Percentiles rank a stretch among this genome's conserved stretches.
phyloP scores from a whole-genome alignment of 208 protist species.

The Acanthamoeba sp. region DNA sequence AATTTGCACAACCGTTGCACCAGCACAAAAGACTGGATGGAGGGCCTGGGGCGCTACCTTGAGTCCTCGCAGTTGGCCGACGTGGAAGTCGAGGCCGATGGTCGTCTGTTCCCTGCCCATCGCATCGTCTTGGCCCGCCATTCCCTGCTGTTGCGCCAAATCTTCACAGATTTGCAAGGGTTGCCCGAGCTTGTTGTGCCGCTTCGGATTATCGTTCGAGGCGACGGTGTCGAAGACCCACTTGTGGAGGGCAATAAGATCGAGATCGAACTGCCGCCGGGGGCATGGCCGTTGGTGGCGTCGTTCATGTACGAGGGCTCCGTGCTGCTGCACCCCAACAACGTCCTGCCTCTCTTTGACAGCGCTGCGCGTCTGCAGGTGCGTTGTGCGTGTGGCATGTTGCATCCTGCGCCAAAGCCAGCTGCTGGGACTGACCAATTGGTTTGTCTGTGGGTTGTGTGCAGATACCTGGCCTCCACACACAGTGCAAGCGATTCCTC shows the following conservation, averaged over 20 bases:
- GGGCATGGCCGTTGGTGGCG: neutral
- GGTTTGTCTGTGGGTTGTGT: too few species aligned
- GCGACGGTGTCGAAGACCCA: neutral
- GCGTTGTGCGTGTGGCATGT: neutral
- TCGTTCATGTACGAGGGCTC: constrained; percentile 23
- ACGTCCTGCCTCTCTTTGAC: constrained; percentile 15
- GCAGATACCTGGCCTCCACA: neutral
- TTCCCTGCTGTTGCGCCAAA: neutral
- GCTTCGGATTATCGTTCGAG: neutral
- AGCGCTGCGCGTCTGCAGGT: neutral
- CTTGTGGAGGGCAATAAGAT: neutral
- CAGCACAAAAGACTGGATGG: neutral
- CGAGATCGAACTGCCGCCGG: neutral
- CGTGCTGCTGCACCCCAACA: neutral
- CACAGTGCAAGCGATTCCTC: neutral
- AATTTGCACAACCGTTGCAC: too few species aligned
- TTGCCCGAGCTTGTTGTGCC: neutral
- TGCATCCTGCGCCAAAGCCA: too few species aligned
- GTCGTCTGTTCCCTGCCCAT: neutral
- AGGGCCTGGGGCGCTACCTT: neutral
- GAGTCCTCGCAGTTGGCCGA: neutral
- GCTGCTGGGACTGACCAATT: neutral
- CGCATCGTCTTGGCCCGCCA: constrained; percentile 28
- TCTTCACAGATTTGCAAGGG: neutral
- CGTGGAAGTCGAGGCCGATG: neutral